Percentiles rank a stretch among this genome's conserved stretches.
Conservation (phyloP, 176 grass and related monocot genomes). For the Avena eriantha region DNA sequence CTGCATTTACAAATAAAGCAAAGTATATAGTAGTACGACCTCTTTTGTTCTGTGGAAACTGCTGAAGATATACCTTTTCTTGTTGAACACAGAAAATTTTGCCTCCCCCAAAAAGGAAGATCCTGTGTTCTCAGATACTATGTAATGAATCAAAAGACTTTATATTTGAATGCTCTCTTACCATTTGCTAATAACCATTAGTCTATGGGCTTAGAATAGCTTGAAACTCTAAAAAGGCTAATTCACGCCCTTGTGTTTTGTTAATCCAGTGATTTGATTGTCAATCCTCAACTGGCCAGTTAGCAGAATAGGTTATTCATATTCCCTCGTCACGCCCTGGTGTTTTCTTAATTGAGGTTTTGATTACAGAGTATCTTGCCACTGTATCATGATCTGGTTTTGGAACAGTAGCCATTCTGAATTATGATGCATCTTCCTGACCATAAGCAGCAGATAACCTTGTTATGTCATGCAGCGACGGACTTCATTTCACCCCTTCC, state of each 20-base stretch:
- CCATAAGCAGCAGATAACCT: background rate
- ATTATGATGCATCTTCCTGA: background rate
- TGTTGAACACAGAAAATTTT: background rate
- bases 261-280: background rate
- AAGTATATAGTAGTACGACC: background rate
- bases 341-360: background rate
- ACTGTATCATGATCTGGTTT: background rate
- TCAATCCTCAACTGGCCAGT: background rate
- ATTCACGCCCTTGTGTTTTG: background rate
- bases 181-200: background rate
- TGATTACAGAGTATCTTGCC: background rate
- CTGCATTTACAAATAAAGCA: background rate
- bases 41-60: background rate
- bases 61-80: background rate
- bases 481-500: constrained; percentile 66
- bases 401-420: background rate
- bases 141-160: background rate
- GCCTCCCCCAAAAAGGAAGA: background rate
- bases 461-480: constrained; percentile 55
- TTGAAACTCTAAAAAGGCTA: background rate
- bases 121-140: background rate
- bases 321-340: background rate
- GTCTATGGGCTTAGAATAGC: background rate
- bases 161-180: background rate
- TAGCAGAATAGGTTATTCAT: background rate